phyloP scores from a whole-genome alignment of 2,329 filamentous ascomycete genomes.

The Cytospora leucostoma region DNA sequence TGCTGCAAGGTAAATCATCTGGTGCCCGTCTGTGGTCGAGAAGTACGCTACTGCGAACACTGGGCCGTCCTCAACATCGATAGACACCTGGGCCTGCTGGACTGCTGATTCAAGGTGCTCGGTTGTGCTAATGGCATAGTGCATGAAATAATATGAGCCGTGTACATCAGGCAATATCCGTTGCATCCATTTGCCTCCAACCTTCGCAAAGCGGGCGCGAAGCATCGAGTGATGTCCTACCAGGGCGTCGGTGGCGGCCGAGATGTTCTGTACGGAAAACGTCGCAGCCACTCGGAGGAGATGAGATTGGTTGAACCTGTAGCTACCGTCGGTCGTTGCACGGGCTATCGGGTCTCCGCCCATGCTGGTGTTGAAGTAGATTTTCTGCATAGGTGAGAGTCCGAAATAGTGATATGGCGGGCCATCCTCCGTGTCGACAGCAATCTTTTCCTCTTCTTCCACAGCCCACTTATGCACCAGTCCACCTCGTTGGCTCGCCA shows the following conservation, averaged over 20 bases:
- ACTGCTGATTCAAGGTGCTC: slow-evolving; percentile 46
- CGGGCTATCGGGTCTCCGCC: slow-evolving; percentile 39
- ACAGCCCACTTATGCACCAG: slow-evolving; percentile 38
- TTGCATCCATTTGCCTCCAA: slow-evolving; percentile 48
- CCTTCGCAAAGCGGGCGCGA: slow-evolving; percentile 46
- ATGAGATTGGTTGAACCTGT: slow-evolving; percentile 54
- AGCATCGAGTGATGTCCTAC: slow-evolving; percentile 56
- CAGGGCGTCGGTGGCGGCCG: slow-evolving; percentile 50
- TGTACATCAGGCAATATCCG: slow-evolving; percentile 43
- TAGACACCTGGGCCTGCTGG: slow-evolving; percentile 44
- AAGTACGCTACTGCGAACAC: slow-evolving; percentile 54
- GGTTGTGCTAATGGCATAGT: slow-evolving; percentile 44
- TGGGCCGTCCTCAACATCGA: slow-evolving; percentile 53
- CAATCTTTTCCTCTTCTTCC: slow-evolving; percentile 35
- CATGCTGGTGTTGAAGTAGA: slow-evolving; percentile 53
- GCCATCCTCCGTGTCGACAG: slow-evolving; percentile 7
- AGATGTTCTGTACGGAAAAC: slow-evolving; percentile 46
- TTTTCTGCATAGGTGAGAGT: slow-evolving; percentile 55
- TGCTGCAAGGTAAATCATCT: slow-evolving; percentile 51
- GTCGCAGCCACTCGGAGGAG: slow-evolving; percentile 47
- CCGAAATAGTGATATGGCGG: slow-evolving; percentile 39
- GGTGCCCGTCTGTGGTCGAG: slow-evolving; percentile 46
- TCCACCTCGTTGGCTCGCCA: slow-evolving; percentile 39
- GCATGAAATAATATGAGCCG: slow-evolving; percentile 47
- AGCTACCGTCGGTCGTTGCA: slow-evolving; percentile 38